Conservation (phyloP, 306 rosid genomes). For the Pueraria montana region DNA sequence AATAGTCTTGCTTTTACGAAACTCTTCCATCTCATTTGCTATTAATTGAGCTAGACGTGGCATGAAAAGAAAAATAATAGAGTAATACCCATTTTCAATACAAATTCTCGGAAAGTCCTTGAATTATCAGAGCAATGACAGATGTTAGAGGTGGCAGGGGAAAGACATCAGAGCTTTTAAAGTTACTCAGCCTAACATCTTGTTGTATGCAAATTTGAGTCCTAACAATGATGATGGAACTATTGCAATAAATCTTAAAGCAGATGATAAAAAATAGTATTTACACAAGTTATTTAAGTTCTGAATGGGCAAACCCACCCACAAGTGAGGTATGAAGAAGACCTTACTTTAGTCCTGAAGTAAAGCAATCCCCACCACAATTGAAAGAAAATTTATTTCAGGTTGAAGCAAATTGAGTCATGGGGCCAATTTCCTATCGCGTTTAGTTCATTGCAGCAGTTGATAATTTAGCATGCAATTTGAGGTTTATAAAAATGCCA, state of each 20-base stretch:
- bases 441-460: background rate
- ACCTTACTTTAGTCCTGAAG: constrained; percentile 6
- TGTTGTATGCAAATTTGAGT: background rate
- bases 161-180: background rate
- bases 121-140: background rate
- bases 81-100: background rate
- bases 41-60: background rate
- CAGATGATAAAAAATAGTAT: background rate
- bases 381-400: background rate
- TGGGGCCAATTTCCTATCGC: background rate
- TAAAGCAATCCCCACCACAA: background rate
- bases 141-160: background rate
- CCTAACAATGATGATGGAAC: background rate
- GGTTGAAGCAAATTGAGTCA: background rate
- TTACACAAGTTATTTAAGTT: background rate
- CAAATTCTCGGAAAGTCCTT: background rate
- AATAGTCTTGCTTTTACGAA: background rate
- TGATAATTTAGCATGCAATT: constrained; percentile 24
- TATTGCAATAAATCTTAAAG: background rate
- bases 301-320: background rate
- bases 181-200: background rate
- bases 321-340: background rate
- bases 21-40: constrained; percentile 9
- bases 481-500: background rate
- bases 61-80: constrained; percentile 6